Evolutionary conservation across 345 rosid genomes (phyloP), one percentile per base, ranked within the genome.

Genomic region (Arabis hirsuta): DNA sequence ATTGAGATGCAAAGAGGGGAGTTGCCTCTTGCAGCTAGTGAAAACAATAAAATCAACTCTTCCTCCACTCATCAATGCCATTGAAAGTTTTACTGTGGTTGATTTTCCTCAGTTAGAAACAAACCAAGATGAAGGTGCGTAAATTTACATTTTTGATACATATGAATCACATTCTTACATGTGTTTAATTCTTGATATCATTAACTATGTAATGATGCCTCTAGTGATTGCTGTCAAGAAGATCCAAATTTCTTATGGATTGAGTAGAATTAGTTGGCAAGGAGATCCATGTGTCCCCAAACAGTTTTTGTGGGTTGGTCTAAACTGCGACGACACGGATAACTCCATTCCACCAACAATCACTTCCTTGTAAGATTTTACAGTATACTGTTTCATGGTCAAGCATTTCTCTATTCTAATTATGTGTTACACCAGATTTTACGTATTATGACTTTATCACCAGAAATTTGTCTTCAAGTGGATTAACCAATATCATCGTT

Each of bases 241-340:
- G n/a, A 81, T 80, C 29, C 83, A 84, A 54, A 52, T 48, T 16
- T 16, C 4, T 0, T 82, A 82, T 55, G 80, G 74, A 38, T 44
- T 84, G 47, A 72, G 41, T 4, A 69, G 65, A 55, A 74, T 51
- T 32, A 66, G 62, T 16, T 86, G 86, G 90, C 86, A 86, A 69
- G 90, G 88, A 55, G 90, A 86, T 76, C 88, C 88, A 41, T 82
- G 86, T 32, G 52, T 68, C 2, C 90, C 86, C 26, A 50, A 12
- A 26, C 66, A 4, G 26, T 81, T 67, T 52, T 9, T 11, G 44
- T 81, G 88, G 88, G 72, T 62, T 6, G 85, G 88, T 39, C 53
- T 86, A 4, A 71, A 64, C 52, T 86, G 85, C 22, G 3, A 9
- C 70, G 71, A 64, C 73, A 67, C 41, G 7, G 50, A 54, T 20